Percentiles rank a stretch among this genome's conserved stretches.
Conservation (phyloP, 768 basidiomycete genomes). For the Pilatotrama ljubarskyi region DNA sequence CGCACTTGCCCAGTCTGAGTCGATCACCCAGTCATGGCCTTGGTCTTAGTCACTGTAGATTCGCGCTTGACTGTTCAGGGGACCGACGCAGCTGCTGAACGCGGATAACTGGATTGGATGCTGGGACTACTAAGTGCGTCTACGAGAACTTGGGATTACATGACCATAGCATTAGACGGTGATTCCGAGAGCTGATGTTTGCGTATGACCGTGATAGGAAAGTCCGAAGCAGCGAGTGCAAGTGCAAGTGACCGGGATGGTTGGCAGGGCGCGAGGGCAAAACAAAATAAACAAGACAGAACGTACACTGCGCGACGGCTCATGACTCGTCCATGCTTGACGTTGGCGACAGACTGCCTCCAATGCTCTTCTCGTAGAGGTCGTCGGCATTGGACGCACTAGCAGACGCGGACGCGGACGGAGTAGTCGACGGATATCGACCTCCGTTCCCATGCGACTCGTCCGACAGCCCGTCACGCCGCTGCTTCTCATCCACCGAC, state of each 20-base stretch:
- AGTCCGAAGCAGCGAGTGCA: constrained; percentile 8
- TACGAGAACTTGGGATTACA: constrained; percentile 12
- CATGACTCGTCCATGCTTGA: constrained; percentile 38
- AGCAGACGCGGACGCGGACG: constrained; percentile 21
- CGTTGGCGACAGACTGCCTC: constrained; percentile 46
- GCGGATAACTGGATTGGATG: neutral
- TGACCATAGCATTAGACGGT: neutral
- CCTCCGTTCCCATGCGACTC: constrained; percentile 9
- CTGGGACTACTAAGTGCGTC: constrained; percentile 2
- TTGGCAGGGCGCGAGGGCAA: constrained; percentile 15
- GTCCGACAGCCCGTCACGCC: constrained; percentile 13
- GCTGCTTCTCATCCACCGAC: neutral
- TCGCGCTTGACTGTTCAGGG: neutral
- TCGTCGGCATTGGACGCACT: constrained; percentile 23
- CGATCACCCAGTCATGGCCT: constrained; percentile 16
- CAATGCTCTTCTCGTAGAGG: constrained; percentile 37
- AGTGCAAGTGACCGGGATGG: constrained; percentile 1
- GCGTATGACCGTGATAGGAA: neutral
- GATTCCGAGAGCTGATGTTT: constrained; percentile 3
- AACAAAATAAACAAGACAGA: constrained; percentile 16
- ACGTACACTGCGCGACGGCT: constrained; percentile 16
- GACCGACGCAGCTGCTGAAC: neutral
- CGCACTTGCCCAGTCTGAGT: neutral
- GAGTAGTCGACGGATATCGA: constrained; percentile 16
- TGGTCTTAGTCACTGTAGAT: constrained; percentile 5